Evolutionary conservation across 306 rosid species (phyloP).

Genomic region (Acmispon strigosus): DNA sequence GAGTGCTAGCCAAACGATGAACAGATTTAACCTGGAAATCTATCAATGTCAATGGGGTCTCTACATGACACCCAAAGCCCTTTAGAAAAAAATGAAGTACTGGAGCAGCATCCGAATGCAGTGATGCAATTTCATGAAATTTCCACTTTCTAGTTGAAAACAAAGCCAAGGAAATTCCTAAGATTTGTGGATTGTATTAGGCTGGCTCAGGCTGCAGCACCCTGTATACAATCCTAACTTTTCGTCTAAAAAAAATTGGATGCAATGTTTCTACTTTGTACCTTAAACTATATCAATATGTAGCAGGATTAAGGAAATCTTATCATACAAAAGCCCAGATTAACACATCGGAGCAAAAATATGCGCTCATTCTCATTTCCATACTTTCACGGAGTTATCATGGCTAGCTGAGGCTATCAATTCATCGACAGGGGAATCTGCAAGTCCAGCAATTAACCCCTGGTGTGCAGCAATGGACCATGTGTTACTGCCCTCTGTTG

Average conservation of each 20-base stretch:
- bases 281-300: background rate
- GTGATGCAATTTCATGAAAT: background rate
- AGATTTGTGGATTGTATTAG: background rate
- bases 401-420: constrained; percentile 59
- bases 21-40: too few species aligned
- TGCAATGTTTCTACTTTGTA: background rate
- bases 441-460: constrained; percentile 41
- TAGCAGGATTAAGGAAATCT: background rate
- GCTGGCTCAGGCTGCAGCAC: background rate
- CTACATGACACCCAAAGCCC: too few species aligned
- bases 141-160: background rate
- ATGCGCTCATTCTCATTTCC: constrained; percentile 39
- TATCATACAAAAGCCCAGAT: background rate
- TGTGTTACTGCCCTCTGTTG: constrained; percentile 26
- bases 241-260: background rate
- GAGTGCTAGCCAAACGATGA: too few species aligned
- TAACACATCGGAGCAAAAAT: background rate
- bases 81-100: background rate
- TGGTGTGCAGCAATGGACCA: constrained; percentile 38
- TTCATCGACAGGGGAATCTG: constrained; percentile 26
- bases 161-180: background rate
- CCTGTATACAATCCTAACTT: background rate
- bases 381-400: constrained; percentile 50
- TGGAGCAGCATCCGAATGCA: background rate
- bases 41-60: too few species aligned